These are phyloP conservation scores for Irpex rosettiformis DNA, from an alignment of 1,284 basidiomycete species.

Conservation along the genomic window DNA sequence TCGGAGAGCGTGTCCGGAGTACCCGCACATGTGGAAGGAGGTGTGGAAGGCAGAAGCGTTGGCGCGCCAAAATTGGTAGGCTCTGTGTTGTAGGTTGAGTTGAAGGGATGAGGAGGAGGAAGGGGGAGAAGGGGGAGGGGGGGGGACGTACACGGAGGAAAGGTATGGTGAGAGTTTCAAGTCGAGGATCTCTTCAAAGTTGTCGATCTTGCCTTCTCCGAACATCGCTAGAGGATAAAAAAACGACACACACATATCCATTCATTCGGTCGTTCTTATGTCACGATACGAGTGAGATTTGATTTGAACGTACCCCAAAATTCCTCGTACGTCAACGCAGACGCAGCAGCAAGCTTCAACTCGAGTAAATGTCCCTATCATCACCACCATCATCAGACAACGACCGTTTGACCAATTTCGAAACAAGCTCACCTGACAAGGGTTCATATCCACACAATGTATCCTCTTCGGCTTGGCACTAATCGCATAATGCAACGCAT, in stretches of 20 bases:
- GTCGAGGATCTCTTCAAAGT: conserved; percentile 67
- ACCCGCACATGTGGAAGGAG: conserved; percentile 74
- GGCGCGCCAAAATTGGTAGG: conserved; percentile 77
- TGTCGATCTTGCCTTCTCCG: conserved; percentile 60
- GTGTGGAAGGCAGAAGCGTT: conserved; percentile 62
- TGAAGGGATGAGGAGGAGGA: background rate
- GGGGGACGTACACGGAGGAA: conserved; percentile 46
- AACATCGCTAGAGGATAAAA: conserved; percentile 41
- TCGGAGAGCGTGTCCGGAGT: conserved; percentile 70
- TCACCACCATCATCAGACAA: too few relatives aligned
- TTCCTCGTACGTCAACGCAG: conserved; percentile 60
- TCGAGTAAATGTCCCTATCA: conserved; percentile 82
- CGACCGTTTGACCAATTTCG: background rate
- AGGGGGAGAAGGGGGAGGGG: background rate
- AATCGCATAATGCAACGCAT: conserved; percentile 80
- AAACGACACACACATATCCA: background rate
- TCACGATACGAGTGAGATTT: background rate
- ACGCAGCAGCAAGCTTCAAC: conserved; percentile 72
- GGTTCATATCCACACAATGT: conserved; percentile 76
- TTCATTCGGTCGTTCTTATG: background rate
- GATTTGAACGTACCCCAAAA: conserved; percentile 45
- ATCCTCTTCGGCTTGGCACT: conserved; percentile 60
- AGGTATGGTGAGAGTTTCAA: conserved; percentile 67
- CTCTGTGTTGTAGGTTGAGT: conserved; percentile 23
- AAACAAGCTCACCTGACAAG: conserved; percentile 33